Conservation (phyloP, 163 green algal genomes). For the Trebouxiophyceae sp. region DNA sequence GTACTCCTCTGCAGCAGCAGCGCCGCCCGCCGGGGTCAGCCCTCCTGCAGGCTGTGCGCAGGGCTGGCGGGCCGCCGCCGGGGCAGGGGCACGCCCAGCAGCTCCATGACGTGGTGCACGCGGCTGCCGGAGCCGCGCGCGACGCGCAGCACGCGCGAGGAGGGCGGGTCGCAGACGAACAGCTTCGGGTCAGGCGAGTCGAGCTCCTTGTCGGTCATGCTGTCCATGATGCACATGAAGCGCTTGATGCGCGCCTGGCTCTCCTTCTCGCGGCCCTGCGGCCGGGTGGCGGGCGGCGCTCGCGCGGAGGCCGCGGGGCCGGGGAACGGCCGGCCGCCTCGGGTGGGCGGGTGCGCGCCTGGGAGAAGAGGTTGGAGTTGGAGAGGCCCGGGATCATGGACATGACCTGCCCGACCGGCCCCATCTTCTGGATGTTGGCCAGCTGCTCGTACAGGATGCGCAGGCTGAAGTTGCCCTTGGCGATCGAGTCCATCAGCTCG, state of each 20-base stretch:
- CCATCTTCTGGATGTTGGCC: constrained; percentile 92
- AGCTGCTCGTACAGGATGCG: constrained; percentile 96
- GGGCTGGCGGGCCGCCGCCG: too few relatives aligned
- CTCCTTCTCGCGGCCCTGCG: constrained; percentile 73
- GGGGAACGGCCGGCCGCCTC: too few relatives aligned
- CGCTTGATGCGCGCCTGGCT: constrained; percentile 67
- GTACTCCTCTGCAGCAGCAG: too few relatives aligned
- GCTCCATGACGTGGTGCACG: constrained; percentile 34
- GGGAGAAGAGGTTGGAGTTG: constrained; percentile 35
- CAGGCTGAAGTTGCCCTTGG: constrained; percentile 85
- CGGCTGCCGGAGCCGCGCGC: constrained; percentile 47
- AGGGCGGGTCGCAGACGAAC: constrained; percentile 31
- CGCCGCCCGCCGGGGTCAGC: too few relatives aligned
- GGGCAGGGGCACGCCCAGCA: constrained; percentile 34
- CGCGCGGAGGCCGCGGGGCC: too few relatives aligned
- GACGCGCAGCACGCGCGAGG: constrained; percentile 58
- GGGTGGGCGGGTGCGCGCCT: constrained; percentile 8
- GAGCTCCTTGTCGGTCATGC: constrained; percentile 85
- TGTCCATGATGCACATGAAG: constrained; percentile 98
- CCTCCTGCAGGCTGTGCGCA: too few relatives aligned
- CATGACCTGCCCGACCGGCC: constrained; percentile 96
- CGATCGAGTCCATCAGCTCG: constrained; percentile 90
- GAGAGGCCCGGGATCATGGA: constrained; percentile 93
- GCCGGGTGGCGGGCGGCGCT: too few relatives aligned
- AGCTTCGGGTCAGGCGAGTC: constrained; percentile 58